These are phyloP conservation scores for Aspergillus tanneri DNA, from an alignment of 2,329 filamentous ascomycete genomes.

Conservation along the genomic window DNA sequence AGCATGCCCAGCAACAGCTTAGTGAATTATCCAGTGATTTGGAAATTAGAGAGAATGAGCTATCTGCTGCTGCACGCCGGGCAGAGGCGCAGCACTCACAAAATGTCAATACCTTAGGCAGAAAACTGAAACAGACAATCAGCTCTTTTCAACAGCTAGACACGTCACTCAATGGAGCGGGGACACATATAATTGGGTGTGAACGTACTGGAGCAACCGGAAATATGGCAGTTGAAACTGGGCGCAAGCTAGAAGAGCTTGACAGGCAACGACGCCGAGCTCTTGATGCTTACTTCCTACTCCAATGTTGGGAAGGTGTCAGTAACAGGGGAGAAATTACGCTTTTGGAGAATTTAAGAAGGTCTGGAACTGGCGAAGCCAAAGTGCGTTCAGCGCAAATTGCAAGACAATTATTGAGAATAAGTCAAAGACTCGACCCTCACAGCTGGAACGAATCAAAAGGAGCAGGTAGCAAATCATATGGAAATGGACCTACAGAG, in stretches of 20 bases:
- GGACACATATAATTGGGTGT: constrained; percentile 23
- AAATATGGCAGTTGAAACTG: constrained; percentile 90
- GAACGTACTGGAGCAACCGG: constrained; percentile 58
- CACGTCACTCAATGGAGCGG: constrained; percentile 68
- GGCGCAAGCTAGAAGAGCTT: constrained; percentile 87
- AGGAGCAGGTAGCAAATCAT: constrained; percentile 54
- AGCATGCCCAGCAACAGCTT: constrained; percentile 60
- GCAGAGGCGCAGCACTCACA: constrained; percentile 91
- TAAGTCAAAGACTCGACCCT: constrained; percentile 86
- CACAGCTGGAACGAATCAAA: constrained; percentile 62
- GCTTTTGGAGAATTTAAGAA: constrained; percentile 82
- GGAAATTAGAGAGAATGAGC: constrained; percentile 84
- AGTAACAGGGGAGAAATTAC: constrained; percentile 84
- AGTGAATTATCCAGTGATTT: constrained; percentile 68
- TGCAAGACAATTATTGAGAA: constrained; percentile 86
- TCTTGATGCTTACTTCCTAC: constrained; percentile 88
- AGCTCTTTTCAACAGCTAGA: constrained; percentile 89
- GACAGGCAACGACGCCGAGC: constrained; percentile 88
- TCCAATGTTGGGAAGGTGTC: constrained; percentile 96
- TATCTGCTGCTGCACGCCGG: constrained; percentile 82
- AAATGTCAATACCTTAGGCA: constrained; percentile 81
- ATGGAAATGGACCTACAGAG: constrained; percentile 33
- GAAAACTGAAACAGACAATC: constrained; percentile 89
- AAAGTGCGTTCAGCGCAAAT: constrained; percentile 94
- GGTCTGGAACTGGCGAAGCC: constrained; percentile 81